Evolutionary conservation across 2,329 filamentous ascomycete genomes (phyloP).

Genomic region (Pseudocercospora macadamiae): DNA sequence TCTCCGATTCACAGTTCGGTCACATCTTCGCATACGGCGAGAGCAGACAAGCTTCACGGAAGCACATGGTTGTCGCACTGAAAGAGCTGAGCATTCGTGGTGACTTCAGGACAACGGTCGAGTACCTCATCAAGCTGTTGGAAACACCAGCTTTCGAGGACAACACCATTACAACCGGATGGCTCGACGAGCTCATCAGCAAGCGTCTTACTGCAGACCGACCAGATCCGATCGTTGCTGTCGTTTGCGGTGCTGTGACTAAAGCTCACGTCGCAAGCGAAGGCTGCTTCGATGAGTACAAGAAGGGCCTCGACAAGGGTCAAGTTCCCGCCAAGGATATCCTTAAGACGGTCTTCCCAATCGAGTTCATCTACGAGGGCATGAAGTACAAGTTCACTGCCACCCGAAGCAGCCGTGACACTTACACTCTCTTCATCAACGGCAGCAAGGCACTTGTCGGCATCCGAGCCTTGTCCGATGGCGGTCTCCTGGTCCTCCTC

Average conservation of each 20-base stretch:
- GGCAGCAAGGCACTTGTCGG: slow-evolving; percentile 94
- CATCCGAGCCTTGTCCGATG: slow-evolving; percentile 88
- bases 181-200: slow-evolving; percentile 97
- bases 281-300: slow-evolving; percentile 82
- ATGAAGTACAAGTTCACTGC: slow-evolving; percentile 97
- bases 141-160: slow-evolving; percentile 98
- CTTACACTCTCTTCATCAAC: slow-evolving; percentile 98
- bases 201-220: slow-evolving; percentile 97
- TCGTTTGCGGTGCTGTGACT: slow-evolving; percentile 91
- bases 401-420: slow-evolving; percentile 86
- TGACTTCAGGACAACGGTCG: slow-evolving; percentile 97
- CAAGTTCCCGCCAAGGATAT: slow-evolving; percentile 97
- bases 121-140: slow-evolving; percentile 97
- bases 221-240: slow-evolving; percentile 89
- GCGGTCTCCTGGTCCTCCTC: slow-evolving; percentile 87
- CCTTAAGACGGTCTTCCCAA: slow-evolving; percentile 93
- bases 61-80: slow-evolving; percentile 98
- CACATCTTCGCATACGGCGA: slow-evolving; percentile 99
- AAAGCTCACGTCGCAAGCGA: slow-evolving; percentile 97
- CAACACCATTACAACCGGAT: slow-evolving; percentile 98
- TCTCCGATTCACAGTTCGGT: slow-evolving; percentile 98
- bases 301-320: slow-evolving; percentile 87
- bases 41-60: slow-evolving; percentile 91
- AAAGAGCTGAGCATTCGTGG: slow-evolving; percentile 99
- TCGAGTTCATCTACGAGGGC: slow-evolving; percentile 99